These are phyloP conservation scores for Paraurostyla sp. DNA, from an alignment of 73 alveolate species.

Conservation along the genomic window DNA sequence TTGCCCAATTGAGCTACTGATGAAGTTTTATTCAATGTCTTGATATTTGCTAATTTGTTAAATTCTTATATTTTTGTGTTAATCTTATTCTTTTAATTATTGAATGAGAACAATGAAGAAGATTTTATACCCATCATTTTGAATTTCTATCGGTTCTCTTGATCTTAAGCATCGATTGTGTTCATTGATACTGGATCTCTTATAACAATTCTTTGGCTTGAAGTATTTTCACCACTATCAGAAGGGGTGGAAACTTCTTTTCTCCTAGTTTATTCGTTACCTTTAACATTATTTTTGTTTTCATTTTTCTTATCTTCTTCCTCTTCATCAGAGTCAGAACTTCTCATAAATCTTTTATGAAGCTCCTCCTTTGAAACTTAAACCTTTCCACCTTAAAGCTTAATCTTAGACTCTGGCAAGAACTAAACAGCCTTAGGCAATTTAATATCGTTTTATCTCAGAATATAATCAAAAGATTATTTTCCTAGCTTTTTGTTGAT, in stretches of 20 bases:
- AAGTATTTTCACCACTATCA: not conserved
- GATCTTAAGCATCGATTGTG: not conserved
- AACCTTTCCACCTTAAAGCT: not conserved
- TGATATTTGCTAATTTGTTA: constrained; percentile 11
- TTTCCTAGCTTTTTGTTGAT: constrained; percentile 32
- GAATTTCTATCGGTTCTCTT: not conserved
- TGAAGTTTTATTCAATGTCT: not conserved
- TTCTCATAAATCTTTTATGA: constrained; percentile 16
- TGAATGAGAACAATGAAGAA: not conserved
- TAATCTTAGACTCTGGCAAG: constrained; percentile 45
- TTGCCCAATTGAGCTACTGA: no score
- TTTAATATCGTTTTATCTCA: constrained; percentile 21
- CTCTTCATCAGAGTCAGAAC: constrained; percentile 33
- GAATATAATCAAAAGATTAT: constrained; percentile 37
- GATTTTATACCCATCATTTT: not conserved
- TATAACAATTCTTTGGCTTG: not conserved
- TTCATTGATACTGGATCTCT: not conserved
- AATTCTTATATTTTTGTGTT: not conserved
- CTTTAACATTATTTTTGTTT: not conserved
- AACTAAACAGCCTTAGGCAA: not conserved
- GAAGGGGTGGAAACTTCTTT: not conserved
- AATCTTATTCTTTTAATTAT: not conserved
- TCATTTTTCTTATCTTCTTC: not conserved
- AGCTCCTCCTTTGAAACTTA: not conserved
- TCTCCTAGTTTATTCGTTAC: no score